Percentiles rank a stretch among this genome's conserved stretches.
Evolutionary conservation across 331 rosid species (phyloP).

Genomic region (Erythrophleum ivorense): DNA sequence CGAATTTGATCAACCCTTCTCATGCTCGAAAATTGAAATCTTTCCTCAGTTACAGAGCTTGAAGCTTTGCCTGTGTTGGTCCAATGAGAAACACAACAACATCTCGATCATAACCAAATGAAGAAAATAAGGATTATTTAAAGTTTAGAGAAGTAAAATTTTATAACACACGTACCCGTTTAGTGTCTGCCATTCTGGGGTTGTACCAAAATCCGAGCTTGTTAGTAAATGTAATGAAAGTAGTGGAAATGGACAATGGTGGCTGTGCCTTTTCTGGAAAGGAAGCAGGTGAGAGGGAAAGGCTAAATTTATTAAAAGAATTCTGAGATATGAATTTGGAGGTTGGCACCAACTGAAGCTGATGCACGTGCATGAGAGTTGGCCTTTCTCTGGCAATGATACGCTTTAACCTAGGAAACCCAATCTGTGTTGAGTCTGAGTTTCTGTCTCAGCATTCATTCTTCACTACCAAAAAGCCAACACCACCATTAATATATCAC

Average conservation of each 20-base stretch:
- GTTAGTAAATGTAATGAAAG: constrained; percentile 41
- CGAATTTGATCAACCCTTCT: constrained; percentile 58
- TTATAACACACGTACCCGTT: background rate
- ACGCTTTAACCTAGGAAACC: constrained; percentile 45
- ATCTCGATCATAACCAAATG: constrained; percentile 40
- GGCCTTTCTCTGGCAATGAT: constrained; percentile 48
- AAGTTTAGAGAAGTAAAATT: background rate
- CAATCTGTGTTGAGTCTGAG: constrained; percentile 37
- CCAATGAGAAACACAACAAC: constrained; percentile 41
- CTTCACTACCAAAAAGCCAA: constrained; percentile 62
- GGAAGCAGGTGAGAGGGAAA: constrained; percentile 60
- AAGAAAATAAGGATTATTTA: background rate
- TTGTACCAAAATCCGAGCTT: constrained; percentile 6
- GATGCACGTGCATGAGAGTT: constrained; percentile 79
- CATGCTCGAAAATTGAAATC: constrained; percentile 61
- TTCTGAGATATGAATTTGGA: constrained; percentile 44
- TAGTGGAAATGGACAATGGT: constrained; percentile 48
- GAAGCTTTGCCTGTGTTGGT: constrained; percentile 39
- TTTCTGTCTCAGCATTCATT: constrained; percentile 54
- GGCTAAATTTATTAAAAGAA: constrained; percentile 55
- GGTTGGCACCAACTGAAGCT: constrained; percentile 63
- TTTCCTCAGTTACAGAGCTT: constrained; percentile 45
- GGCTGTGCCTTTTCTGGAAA: constrained; percentile 72
- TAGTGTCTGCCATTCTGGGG: constrained; percentile 36
- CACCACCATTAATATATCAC: constrained; percentile 11